phyloP scores from a whole-genome alignment of 352 stramenopile genomes.

The Phytophthora kernoviae region DNA sequence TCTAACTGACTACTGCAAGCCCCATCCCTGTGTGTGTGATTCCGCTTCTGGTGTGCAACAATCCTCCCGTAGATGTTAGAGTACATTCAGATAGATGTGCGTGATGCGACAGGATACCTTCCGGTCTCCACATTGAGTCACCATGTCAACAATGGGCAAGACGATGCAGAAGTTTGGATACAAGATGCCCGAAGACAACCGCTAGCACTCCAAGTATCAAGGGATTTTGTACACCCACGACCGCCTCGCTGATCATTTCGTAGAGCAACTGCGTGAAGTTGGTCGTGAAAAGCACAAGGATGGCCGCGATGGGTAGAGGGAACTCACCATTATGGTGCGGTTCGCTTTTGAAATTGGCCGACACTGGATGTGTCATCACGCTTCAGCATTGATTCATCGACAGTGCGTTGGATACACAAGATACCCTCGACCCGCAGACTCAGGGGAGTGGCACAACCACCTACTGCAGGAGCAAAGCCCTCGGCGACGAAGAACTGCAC shows the following conservation, averaged over 20 bases:
- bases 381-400: conserved; percentile 34
- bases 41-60: too few relatives aligned
- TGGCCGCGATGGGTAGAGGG: conserved; percentile 14
- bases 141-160: conserved; percentile 21
- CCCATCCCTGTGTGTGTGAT: too few relatives aligned
- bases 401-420: conserved; percentile 24
- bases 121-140: too few relatives aligned
- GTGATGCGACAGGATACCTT: too few relatives aligned
- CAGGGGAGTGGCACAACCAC: conserved; percentile 23
- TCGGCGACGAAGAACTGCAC: conserved; percentile 34
- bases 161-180: conserved; percentile 40
- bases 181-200: conserved; percentile 33
- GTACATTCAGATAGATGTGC: too few relatives aligned
- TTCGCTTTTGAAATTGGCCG: conserved; percentile 35
- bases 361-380: conserved; percentile 32
- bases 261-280: conserved; percentile 18
- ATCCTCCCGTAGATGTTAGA: too few relatives aligned
- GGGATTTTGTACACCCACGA: conserved; percentile 18
- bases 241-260: conserved; percentile 30
- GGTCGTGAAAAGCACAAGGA: conserved; percentile 3
- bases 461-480: conserved; percentile 14
- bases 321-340: conserved; percentile 34
- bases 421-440: conserved; percentile 10
- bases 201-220: conserved; percentile 30
- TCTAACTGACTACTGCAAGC: too few relatives aligned